Conservation (phyloP, 805 yeast genomes). For the Pichia thaimueangensis region DNA sequence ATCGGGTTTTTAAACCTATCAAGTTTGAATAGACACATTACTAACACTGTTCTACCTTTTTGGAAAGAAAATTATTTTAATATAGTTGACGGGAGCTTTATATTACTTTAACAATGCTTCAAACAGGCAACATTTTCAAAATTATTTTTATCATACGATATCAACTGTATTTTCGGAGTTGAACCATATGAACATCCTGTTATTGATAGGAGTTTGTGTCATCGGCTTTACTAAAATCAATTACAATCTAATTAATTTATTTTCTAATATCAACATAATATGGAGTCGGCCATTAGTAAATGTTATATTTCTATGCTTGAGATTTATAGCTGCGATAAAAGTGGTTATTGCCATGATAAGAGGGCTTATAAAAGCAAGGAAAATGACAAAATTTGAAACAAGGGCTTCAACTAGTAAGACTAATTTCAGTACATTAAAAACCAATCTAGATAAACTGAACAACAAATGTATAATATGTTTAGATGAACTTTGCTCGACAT, state of each 20-base stretch:
- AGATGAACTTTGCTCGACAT: slow-evolving; percentile 8
- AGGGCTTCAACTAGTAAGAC: slow-evolving; percentile 1
- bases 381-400: slow-evolving; percentile 11
- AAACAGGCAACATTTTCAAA: slow-evolving; percentile 12
- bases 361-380: slow-evolving; percentile 14
- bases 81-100: slow-evolving; percentile 15
- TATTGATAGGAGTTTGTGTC: slow-evolving; percentile 9
- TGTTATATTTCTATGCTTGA: slow-evolving; percentile 13
- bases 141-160: slow-evolving; percentile 10
- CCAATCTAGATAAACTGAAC: slow-evolving; percentile 7
- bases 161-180: slow-evolving; percentile 8
- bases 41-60: too few species aligned
- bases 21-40: too few species aligned
- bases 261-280: slow-evolving; percentile 8
- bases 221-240: slow-evolving; percentile 9
- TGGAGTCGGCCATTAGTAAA: slow-evolving; percentile 15
- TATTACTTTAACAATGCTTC: slow-evolving; percentile 14
- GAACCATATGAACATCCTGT: slow-evolving; percentile 7
- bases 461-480: slow-evolving; percentile 18
- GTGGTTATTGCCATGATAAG: slow-evolving; percentile 14
- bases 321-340: slow-evolving; percentile 14
- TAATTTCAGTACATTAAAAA: background rate
- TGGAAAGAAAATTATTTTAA: background rate
- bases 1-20: too few species aligned
- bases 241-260: background rate